Percentiles rank a stretch among this genome's conserved stretches.
Evolutionary conservation across 257 asterid species (phyloP).

Genomic region (Forsythia suspensa): DNA sequence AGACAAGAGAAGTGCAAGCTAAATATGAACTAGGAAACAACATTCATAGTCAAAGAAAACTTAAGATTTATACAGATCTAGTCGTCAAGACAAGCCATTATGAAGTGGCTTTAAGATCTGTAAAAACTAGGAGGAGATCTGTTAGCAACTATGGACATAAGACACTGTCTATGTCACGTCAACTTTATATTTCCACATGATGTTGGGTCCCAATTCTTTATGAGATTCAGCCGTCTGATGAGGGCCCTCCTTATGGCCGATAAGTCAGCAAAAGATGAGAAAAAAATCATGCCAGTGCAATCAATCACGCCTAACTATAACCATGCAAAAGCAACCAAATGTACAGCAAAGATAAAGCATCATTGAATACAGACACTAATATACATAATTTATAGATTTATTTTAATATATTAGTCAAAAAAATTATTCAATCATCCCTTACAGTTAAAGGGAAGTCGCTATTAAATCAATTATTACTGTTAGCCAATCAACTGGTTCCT

Average conservation of each 20-base stretch:
- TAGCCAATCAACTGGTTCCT: constrained; percentile 16
- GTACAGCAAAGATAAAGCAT: constrained; percentile 21
- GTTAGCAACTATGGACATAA: constrained; percentile 26
- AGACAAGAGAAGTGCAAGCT: background rate
- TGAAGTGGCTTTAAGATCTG: constrained; percentile 26
- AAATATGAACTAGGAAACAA: constrained; percentile 17
- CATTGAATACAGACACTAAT: constrained; percentile 5
- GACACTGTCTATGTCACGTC: constrained; percentile 22
- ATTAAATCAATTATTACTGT: constrained; percentile 13
- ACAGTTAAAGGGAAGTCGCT: constrained; percentile 14
- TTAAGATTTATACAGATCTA: constrained; percentile 42
- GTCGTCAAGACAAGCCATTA: constrained; percentile 30
- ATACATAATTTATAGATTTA: constrained; percentile 1
- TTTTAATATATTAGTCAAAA: constrained; percentile 11
- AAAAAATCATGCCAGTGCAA: constrained; percentile 26
- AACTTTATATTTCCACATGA: constrained; percentile 40
- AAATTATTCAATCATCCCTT: constrained; percentile 2
- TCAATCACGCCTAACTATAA: constrained; percentile 40
- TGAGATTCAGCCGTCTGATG: constrained; percentile 38
- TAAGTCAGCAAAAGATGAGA: constrained; percentile 29
- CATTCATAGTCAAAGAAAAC: constrained; percentile 24
- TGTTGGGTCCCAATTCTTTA: constrained; percentile 33
- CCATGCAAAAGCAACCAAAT: constrained; percentile 44
- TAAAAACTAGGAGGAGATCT: constrained; percentile 25
- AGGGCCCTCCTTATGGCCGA: constrained; percentile 55